These are phyloP conservation scores for Calonectria fujianensis DNA, from an alignment of 2,329 filamentous ascomycete genomes.

Conservation along the genomic window DNA sequence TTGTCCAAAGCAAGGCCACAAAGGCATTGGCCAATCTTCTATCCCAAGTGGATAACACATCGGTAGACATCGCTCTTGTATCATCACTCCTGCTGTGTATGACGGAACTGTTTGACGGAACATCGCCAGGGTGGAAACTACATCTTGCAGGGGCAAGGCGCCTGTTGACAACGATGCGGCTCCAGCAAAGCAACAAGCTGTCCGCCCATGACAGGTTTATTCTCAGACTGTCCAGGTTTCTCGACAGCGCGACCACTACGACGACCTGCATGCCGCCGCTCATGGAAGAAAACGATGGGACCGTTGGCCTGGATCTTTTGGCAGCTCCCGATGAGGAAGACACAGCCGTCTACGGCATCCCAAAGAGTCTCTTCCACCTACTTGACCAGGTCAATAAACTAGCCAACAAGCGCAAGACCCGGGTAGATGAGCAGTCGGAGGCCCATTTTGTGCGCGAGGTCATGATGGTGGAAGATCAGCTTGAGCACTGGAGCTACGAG, in stretches of 20 bases:
- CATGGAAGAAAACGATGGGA: constrained; percentile 58
- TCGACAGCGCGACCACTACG: constrained; percentile 60
- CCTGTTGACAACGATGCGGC: constrained; percentile 58
- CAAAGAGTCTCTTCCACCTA: constrained; percentile 60
- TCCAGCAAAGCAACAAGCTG: constrained; percentile 56
- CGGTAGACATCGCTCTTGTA: constrained; percentile 61
- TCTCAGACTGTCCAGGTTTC: constrained; percentile 57
- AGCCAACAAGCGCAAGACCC: constrained; percentile 58
- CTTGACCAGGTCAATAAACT: constrained; percentile 59
- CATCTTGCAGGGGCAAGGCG: constrained; percentile 65
- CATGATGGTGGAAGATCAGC: constrained; percentile 51
- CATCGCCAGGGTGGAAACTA: constrained; percentile 64
- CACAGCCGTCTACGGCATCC: constrained; percentile 60
- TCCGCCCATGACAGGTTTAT: constrained; percentile 64
- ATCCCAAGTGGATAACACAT: constrained; percentile 58
- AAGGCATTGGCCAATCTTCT: constrained; percentile 57
- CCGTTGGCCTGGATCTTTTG: constrained; percentile 52
- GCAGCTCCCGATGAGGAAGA: constrained; percentile 57
- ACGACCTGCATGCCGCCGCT: constrained; percentile 60
- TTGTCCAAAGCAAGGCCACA: constrained; percentile 59
- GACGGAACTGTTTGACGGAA: constrained; percentile 65
- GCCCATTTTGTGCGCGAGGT: constrained; percentile 54
- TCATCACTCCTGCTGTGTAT: constrained; percentile 64
- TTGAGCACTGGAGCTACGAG: constrained; percentile 62
- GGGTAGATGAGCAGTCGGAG: constrained; percentile 57